Percentiles rank a stretch among this genome's conserved stretches.
Conservation (phyloP, 345 rosid genomes). For the Sisymbrium altissimum region DNA sequence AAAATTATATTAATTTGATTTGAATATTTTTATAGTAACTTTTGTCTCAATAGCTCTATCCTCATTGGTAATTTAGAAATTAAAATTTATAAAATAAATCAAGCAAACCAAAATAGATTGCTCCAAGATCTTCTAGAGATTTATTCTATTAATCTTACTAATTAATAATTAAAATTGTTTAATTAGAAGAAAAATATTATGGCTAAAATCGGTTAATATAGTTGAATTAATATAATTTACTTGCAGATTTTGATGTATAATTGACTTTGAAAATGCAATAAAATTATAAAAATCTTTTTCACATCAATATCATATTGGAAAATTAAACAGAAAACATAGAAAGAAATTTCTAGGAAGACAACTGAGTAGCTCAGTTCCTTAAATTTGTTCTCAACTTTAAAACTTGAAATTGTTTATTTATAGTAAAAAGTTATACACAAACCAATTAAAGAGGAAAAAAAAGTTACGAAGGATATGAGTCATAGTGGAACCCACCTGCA, state of each 20-base stretch:
- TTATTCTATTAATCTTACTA: not conserved
- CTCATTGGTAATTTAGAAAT: not conserved
- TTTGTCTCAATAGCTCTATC: not conserved
- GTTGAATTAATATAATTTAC: not conserved
- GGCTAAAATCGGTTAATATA: not conserved
- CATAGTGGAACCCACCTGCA: not conserved
- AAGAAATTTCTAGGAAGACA: not conserved
- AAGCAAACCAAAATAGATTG: not conserved
- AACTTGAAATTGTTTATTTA: not conserved
- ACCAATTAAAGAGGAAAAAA: not conserved
- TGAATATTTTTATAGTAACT: not conserved
- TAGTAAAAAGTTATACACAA: not conserved
- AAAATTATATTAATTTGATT: too few species aligned
- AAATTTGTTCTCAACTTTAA: not conserved
- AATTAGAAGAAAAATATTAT: not conserved
- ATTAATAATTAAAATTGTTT: not conserved
- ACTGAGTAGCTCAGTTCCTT: not conserved
- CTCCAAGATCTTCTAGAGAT: not conserved
- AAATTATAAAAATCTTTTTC: too few species aligned
- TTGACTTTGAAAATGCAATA: not conserved
- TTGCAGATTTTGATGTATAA: not conserved
- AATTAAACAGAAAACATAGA: not conserved
- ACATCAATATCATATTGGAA: not conserved
- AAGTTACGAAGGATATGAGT: not conserved
- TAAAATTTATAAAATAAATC: not conserved